These are phyloP conservation scores for Linnemannia schmuckeri DNA, from an alignment of 192 early-diverging fungal species.

Conservation along the genomic window DNA sequence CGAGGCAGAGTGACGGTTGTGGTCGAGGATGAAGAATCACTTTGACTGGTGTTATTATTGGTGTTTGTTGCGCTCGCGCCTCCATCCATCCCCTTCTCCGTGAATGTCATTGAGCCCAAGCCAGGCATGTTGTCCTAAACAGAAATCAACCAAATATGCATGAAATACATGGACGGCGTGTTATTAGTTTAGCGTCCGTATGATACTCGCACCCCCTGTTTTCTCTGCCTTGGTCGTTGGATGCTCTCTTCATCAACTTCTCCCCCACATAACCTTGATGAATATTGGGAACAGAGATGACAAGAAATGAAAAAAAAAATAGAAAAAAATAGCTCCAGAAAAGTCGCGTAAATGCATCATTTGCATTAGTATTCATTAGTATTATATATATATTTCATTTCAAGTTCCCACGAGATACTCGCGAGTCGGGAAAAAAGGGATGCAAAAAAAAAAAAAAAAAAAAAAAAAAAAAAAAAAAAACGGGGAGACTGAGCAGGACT, in stretches of 20 bases:
- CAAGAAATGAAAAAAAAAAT: background rate
- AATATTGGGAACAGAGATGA: background rate
- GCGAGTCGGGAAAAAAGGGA: background rate
- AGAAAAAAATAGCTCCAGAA: background rate
- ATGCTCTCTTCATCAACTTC: background rate
- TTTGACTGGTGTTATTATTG: background rate
- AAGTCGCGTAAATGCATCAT: background rate
- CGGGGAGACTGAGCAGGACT: background rate
- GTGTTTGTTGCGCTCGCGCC: background rate
- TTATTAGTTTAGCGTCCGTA: background rate
- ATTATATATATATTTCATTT: background rate
- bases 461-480: background rate
- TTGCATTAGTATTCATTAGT: background rate
- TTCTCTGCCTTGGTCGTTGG: background rate
- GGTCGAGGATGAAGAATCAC: background rate
- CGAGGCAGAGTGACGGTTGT: constrained; percentile 17
- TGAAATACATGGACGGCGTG: background rate
- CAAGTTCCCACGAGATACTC: background rate
- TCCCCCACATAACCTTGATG: background rate
- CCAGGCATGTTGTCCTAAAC: background rate
- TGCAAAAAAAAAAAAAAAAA: no score
- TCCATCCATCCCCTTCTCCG: constrained; percentile 6
- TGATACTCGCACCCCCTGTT: background rate
- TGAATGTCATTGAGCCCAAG: background rate
- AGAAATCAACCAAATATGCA: constrained; percentile 1